Evolutionary conservation across 768 basidiomycete genomes (phyloP).

Genomic region (Calocybe gangraenosa): DNA sequence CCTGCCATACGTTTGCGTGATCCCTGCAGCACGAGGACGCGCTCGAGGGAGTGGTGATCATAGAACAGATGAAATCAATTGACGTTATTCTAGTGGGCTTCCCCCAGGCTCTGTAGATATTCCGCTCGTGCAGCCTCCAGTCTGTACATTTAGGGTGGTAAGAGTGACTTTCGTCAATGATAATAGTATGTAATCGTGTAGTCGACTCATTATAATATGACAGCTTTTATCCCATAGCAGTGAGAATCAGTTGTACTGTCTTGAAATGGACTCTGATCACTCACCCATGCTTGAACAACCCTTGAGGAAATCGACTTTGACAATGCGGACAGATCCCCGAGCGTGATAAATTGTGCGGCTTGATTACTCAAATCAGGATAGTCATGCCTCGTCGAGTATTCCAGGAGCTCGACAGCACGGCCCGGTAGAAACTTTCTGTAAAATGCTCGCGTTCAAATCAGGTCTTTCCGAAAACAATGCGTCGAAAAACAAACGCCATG

Average conservation of each 20-base stretch:
- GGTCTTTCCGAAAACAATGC: too few species aligned
- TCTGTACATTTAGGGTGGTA: constrained; percentile 14
- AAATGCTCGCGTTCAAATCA: background rate
- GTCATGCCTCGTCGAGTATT: constrained; percentile 15
- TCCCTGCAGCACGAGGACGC: constrained; percentile 16
- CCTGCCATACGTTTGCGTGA: constrained; percentile 11
- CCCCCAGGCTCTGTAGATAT: constrained; percentile 12
- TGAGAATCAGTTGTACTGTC: too few species aligned
- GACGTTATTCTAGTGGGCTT: constrained; percentile 10
- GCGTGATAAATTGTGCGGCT: constrained; percentile 10
- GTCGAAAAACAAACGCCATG: constrained; percentile 13
- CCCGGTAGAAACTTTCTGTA: constrained; percentile 12
- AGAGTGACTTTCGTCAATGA: constrained; percentile 7
- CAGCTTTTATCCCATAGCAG: background rate
- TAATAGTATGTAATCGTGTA: constrained; percentile 8
- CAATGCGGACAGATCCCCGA: constrained; percentile 1
- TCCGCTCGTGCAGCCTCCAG: constrained; percentile 13
- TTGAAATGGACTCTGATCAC: too few species aligned
- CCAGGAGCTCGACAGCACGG: constrained; percentile 13
- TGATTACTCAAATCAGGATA: constrained; percentile 11
- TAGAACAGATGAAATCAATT: constrained; percentile 9
- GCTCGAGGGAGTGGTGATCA: constrained; percentile 11
- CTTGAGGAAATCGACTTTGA: constrained; percentile 4
- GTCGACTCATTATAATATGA: constrained; percentile 13
- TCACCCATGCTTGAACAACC: constrained; percentile 12